phyloP scores from a whole-genome alignment of 192 early-diverging fungal genomes.

The Coemansia sp. region DNA sequence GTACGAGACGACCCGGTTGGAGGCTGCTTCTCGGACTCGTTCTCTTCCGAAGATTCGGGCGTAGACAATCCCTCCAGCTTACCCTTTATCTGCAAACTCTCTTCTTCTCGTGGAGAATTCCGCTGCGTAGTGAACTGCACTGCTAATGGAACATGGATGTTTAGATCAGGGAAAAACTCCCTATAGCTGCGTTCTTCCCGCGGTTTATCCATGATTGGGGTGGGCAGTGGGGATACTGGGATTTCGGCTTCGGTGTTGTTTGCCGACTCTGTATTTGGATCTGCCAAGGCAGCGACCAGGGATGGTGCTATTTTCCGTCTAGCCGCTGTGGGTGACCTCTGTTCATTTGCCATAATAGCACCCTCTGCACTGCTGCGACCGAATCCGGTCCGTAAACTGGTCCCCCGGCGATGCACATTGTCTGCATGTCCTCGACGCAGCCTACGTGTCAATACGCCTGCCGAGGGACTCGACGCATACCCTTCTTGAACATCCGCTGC shows the following conservation, averaged over 20 bases:
- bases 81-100: not conserved
- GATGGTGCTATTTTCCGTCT: slow-evolving; percentile 19
- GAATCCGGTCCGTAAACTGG: not conserved
- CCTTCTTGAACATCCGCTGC: slow-evolving; percentile 5
- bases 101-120: not conserved
- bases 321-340: not conserved
- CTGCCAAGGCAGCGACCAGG: slow-evolving; percentile 10
- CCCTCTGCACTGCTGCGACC: slow-evolving; percentile 1
- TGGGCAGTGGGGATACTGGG: slow-evolving; percentile 12
- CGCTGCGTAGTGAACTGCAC: slow-evolving; percentile 9
- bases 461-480: slow-evolving; percentile 38
- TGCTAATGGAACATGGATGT: slow-evolving; percentile 27
- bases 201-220: slow-evolving; percentile 58
- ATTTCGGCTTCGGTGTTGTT: slow-evolving; percentile 4
- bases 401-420: slow-evolving; percentile 5
- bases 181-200: slow-evolving; percentile 81
- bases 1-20: slow-evolving; percentile 10
- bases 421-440: slow-evolving; percentile 28
- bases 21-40: not conserved
- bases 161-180: slow-evolving; percentile 80
- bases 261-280: slow-evolving; percentile 7
- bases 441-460: slow-evolving; percentile 9
- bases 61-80: slow-evolving; percentile 2
- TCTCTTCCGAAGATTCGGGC: slow-evolving; percentile 2
- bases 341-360: not conserved